phyloP scores from a whole-genome alignment of 495 filamentous ascomycete genomes.

The Aspergillus carlsbadensis region DNA sequence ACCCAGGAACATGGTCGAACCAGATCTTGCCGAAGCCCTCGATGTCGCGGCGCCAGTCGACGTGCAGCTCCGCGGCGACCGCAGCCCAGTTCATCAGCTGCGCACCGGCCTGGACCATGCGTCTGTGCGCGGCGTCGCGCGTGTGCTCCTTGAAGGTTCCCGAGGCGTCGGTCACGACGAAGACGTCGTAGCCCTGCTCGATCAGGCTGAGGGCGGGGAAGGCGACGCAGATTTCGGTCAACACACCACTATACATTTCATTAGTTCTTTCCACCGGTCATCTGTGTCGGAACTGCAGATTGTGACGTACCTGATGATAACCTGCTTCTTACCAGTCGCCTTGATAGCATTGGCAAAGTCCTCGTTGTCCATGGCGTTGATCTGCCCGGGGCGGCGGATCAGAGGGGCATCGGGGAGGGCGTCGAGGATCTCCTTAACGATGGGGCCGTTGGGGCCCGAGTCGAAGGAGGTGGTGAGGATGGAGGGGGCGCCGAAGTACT shows the following conservation, averaged over 20 bases:
- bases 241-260: not conserved
- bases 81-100: not conserved
- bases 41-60: not conserved
- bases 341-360: not conserved
- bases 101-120: not conserved
- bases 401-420: not conserved
- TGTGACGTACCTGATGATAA: not conserved
- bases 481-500: not conserved
- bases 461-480: not conserved
- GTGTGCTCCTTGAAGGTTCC: not conserved
- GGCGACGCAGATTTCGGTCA: not conserved
- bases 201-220: not conserved
- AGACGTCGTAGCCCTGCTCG: constrained; percentile 1
- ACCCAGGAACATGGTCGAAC: no score
- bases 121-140: not conserved
- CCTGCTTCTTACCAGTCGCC: not conserved
- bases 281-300: no score
- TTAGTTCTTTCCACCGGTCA: no score
- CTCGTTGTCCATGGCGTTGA: constrained; percentile 1
- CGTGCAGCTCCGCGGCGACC: not conserved
- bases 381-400: not conserved
- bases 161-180: not conserved
- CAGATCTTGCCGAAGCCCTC: no score
- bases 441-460: not conserved
- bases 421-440: not conserved